Evolutionary conservation across 768 basidiomycete genomes (phyloP).

Genomic region (Lactarius hatsudake): DNA sequence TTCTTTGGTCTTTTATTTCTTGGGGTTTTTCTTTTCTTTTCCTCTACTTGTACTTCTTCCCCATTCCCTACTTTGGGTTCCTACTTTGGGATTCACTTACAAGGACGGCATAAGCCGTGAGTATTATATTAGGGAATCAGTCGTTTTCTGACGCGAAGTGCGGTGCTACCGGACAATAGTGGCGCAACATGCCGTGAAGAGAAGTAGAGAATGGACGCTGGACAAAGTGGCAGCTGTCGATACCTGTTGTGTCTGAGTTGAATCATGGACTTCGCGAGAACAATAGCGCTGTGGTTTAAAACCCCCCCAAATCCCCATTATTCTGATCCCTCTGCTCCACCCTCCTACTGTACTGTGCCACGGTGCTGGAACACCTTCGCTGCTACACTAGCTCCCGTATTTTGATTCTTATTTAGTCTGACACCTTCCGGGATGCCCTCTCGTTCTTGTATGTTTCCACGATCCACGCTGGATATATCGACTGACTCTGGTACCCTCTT

Average conservation of each 20-base stretch:
- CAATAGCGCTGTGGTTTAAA: neutral
- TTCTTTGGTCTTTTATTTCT: neutral
- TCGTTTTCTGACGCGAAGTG: neutral
- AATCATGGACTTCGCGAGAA: neutral
- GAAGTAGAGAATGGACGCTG: neutral
- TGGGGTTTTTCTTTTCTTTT: neutral
- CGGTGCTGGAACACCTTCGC: slow-evolving; percentile 26
- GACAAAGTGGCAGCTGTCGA: neutral
- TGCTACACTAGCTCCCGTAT: neutral
- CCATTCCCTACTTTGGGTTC: neutral
- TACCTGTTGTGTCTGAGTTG: neutral
- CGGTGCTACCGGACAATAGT: neutral
- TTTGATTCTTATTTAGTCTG: neutral
- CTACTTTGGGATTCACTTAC: neutral
- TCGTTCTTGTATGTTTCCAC: slow-evolving; percentile 12
- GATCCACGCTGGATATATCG: neutral
- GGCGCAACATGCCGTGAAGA: neutral
- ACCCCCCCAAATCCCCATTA: neutral
- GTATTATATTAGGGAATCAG: neutral
- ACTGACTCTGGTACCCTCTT: neutral
- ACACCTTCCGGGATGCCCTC: slow-evolving; percentile 17
- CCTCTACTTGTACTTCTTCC: neutral
- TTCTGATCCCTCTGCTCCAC: neutral
- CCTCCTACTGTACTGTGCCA: slow-evolving; percentile 4
- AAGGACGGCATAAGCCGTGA: slow-evolving; percentile 5